phyloP scores from a whole-genome alignment of 2,329 filamentous ascomycete genomes.

The Neofusicoccum parvum region DNA sequence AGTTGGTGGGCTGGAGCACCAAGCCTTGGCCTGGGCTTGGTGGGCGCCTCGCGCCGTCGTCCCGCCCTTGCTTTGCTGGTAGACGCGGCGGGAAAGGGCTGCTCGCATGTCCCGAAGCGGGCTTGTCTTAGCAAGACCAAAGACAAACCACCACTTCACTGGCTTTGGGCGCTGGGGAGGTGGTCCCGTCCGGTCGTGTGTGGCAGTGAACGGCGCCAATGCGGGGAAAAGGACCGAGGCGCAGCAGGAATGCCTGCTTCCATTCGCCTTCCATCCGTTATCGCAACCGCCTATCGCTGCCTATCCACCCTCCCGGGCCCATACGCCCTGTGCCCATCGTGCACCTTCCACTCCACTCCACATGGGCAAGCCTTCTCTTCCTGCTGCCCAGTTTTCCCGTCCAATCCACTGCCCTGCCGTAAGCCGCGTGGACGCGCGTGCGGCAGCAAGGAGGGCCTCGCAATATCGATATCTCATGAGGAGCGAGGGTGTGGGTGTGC shows the following conservation, averaged over 20 bases:
- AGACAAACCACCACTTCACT: not conserved
- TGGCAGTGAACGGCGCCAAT: not conserved
- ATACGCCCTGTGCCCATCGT: too few relatives aligned
- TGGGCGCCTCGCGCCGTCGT: not conserved
- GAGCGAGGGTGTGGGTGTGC: not conserved
- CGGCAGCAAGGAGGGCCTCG: not conserved
- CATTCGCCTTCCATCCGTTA: not conserved
- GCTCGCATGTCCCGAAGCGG: not conserved
- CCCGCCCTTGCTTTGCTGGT: not conserved
- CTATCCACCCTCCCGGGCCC: not conserved
- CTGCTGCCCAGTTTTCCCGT: not conserved
- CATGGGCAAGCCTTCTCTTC: not conserved
- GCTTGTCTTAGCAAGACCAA: not conserved
- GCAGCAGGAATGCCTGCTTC: not conserved
- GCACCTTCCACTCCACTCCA: not conserved
- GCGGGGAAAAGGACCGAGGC: constrained; percentile 16
- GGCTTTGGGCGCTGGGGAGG: not conserved
- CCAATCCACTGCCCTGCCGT: not conserved
- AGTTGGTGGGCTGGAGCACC: constrained; percentile 24
- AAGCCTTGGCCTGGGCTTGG: not conserved
- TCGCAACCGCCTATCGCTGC: not conserved
- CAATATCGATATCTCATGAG: not conserved
- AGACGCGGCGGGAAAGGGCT: not conserved
- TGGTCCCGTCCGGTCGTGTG: not conserved
- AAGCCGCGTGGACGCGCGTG: not conserved